Evolutionary conservation across 1,284 basidiomycete species (phyloP), one percentile per base, ranked within the genome.

Genomic region (Marasmius oreades): DNA sequence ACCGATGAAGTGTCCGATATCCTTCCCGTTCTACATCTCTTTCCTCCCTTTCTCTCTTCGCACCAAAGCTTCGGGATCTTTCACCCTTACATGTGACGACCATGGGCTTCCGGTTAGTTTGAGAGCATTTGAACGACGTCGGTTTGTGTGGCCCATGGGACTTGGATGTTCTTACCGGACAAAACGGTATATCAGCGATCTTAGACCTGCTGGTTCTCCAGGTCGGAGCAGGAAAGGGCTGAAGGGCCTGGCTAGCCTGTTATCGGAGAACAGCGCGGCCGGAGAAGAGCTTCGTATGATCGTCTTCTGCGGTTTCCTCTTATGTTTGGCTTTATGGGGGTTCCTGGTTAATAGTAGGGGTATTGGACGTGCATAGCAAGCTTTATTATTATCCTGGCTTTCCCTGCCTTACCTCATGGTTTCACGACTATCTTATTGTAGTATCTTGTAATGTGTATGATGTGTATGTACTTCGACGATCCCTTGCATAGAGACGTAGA

Each of bases 281-380:
- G 87, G 87, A 1, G 84, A 89, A 65, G 87, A 90, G 68, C 76
- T 80, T 65, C 73, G 87, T 58, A 72, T 88, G 69, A 73, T 89
- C 44, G 51, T 79, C 51, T 80, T 86, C 58, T 81, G 83, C 61
- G 65, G 76, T 51, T 68, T 80, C 56, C 64, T 90, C 56, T 70
- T 84, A 2, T 70, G 73, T 52, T 67, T 88, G 52, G 82, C 86
- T 5, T 64, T 80, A 36, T 85, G 82, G 83, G 81, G 80, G 16
- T 76, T 80, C 60, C 62, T 70, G 44, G 60, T 50, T 26, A 50
- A 50, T 33, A 20, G 7, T 42, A 16, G 16, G n/a, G 16, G 16
- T n/a, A 7, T n/a, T n/a, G n/a, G n/a, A n/a, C 5, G 7, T 7
- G 4, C 20, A 20, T 16, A 2, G 39, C 7, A 18, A 2, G 39